Conservation (phyloP, 2,329 filamentous ascomycete species). For the Daldinia eschscholtzii region DNA sequence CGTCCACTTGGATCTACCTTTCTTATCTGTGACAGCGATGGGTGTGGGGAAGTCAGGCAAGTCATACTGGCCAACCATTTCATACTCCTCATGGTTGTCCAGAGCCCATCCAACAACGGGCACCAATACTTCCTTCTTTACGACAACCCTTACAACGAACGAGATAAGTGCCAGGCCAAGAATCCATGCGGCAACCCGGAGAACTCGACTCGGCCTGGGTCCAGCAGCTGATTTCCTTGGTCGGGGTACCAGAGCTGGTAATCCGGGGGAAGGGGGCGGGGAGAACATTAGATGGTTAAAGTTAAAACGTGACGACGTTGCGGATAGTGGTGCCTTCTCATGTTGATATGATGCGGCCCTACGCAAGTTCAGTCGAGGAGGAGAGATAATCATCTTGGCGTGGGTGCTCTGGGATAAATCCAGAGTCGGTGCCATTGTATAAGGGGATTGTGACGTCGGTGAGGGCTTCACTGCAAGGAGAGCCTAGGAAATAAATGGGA, state of each 20-base stretch:
- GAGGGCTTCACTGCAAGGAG: constrained; percentile 33
- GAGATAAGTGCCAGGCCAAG: constrained; percentile 63
- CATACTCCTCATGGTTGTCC: constrained; percentile 64
- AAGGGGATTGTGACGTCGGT: constrained; percentile 27
- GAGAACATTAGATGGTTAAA: constrained; percentile 77
- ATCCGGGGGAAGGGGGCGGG: constrained; percentile 76
- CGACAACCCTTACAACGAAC: constrained; percentile 59
- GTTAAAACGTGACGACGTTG: constrained; percentile 72
- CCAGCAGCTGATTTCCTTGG: constrained; percentile 71
- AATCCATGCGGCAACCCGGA: constrained; percentile 69
- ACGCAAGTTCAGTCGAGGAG: constrained; percentile 70
- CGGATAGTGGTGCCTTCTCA: constrained; percentile 67
- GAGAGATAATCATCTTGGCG: constrained; percentile 65
- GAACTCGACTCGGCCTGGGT: constrained; percentile 68
- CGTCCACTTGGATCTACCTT: constrained; percentile 79
- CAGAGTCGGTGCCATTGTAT: constrained; percentile 61
- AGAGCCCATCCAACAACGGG: constrained; percentile 57
- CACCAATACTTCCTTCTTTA: constrained; percentile 51
- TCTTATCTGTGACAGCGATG: constrained; percentile 74
- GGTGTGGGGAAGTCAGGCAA: constrained; percentile 81
- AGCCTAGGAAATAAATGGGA: constrained; percentile 8
- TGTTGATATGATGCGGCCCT: constrained; percentile 68
- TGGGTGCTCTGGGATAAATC: constrained; percentile 61
- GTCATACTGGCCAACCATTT: constrained; percentile 74
- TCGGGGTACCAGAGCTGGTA: constrained; percentile 75